Evolutionary conservation across 345 rosid species (phyloP).

Genomic region (Microcos paniculata): DNA sequence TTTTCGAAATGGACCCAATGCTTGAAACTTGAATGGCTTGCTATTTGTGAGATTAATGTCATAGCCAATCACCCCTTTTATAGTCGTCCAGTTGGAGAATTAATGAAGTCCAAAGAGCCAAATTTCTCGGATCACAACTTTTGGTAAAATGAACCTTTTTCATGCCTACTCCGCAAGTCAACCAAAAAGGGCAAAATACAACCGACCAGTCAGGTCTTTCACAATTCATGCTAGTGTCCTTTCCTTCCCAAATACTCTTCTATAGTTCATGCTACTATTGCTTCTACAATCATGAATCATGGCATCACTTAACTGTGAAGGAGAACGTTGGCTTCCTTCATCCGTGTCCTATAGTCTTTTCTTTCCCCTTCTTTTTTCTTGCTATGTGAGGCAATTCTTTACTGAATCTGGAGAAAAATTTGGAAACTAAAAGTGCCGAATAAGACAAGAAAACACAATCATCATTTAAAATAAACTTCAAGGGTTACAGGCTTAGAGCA

Average conservation of each 20-base stretch:
- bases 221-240: background rate
- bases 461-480: background rate
- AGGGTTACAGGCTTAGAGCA: background rate
- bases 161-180: background rate
- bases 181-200: background rate
- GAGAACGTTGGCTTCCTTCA: background rate
- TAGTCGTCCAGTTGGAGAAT: background rate
- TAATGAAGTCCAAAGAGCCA: background rate
- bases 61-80: slow-evolving; percentile 17
- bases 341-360: too few relatives aligned
- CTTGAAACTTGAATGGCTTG: background rate
- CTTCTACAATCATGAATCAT: slow-evolving; percentile 11
- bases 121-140: background rate
- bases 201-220: too few relatives aligned
- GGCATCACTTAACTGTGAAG: slow-evolving; percentile 9
- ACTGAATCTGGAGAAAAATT: background rate
- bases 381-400: background rate
- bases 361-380: background rate
- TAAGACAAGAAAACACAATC: background rate
- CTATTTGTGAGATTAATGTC: background rate
- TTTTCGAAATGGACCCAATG: background rate
- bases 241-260: too few relatives aligned
- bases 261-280: too few relatives aligned
- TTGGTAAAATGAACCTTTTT: background rate
- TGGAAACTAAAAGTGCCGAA: background rate